Conservation (phyloP, 2,329 filamentous ascomycete species). For the Venturia carpophila region DNA sequence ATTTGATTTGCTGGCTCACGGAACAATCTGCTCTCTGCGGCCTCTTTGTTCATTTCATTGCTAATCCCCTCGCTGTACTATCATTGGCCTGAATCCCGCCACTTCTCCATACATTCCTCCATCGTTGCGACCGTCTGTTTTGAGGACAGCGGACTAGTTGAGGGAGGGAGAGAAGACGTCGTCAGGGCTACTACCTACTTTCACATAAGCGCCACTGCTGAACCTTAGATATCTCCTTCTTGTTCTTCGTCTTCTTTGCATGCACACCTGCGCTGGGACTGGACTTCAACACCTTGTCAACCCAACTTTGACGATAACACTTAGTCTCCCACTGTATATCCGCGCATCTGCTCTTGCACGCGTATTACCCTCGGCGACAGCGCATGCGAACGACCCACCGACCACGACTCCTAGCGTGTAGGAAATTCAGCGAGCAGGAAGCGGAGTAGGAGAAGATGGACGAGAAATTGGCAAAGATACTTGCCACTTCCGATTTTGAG, state of each 20-base stretch:
- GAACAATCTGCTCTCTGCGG: not conserved
- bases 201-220: not conserved
- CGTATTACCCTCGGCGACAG: not conserved
- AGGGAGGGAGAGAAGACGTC: not conserved
- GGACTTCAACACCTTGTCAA: not conserved
- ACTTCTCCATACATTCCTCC: too few species aligned
- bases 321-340: not conserved
- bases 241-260: not conserved
- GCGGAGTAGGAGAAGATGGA: slow-evolving; percentile 14
- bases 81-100: too few species aligned
- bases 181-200: not conserved
- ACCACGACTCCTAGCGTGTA: not conserved
- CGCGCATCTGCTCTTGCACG: not conserved
- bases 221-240: not conserved
- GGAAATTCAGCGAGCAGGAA: not conserved
- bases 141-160: too few species aligned
- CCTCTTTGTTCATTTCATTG: not conserved
- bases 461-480: slow-evolving; percentile 19
- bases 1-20: not conserved
- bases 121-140: too few species aligned
- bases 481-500: slow-evolving; percentile 17
- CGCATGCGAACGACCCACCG: not conserved
- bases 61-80: not conserved
- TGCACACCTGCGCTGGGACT: not conserved
- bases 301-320: not conserved